Evolutionary conservation across 306 rosid genomes (phyloP).

Genomic region (Vicia faba): DNA sequence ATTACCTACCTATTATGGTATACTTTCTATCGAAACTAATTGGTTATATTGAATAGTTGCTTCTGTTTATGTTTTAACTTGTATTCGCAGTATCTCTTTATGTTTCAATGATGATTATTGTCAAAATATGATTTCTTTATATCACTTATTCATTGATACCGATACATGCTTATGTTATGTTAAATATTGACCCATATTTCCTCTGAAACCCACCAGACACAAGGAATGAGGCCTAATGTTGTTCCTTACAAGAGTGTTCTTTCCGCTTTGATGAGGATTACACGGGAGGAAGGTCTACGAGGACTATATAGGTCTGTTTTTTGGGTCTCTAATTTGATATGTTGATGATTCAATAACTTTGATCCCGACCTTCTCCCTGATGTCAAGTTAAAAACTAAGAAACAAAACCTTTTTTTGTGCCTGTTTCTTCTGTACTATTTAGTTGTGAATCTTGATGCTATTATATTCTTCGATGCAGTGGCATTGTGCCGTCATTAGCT

Average conservation of each 20-base stretch:
- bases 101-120: slow-evolving; percentile 13
- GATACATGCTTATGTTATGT: too few species aligned
- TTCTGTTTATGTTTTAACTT: not conserved
- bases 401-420: not conserved
- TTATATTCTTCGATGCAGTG: too few species aligned
- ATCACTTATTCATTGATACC: not conserved
- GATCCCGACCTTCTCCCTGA: too few species aligned
- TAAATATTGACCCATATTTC: slow-evolving; percentile 29
- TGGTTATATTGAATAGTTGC: slow-evolving; percentile 11
- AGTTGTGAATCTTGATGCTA: slow-evolving; percentile 13
- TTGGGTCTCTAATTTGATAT: slow-evolving; percentile 6
- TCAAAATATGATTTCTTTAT: not conserved
- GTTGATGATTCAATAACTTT: slow-evolving; percentile 27
- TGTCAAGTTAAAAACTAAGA: slow-evolving; percentile 15
- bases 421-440: slow-evolving; percentile 18
- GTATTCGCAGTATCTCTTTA: slow-evolving; percentile 1
- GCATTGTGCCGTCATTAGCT: slow-evolving; percentile 88
- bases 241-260: slow-evolving; percentile 82
- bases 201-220: slow-evolving; percentile 57
- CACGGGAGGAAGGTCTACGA: slow-evolving; percentile 82
- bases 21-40: slow-evolving; percentile 10
- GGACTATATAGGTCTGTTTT: slow-evolving; percentile 81
- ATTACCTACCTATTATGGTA: not conserved
- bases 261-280: slow-evolving; percentile 79
- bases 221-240: slow-evolving; percentile 36